phyloP scores from a whole-genome alignment of 2,329 filamentous ascomycete species.

The Sporothrix pseudoabietina region DNA sequence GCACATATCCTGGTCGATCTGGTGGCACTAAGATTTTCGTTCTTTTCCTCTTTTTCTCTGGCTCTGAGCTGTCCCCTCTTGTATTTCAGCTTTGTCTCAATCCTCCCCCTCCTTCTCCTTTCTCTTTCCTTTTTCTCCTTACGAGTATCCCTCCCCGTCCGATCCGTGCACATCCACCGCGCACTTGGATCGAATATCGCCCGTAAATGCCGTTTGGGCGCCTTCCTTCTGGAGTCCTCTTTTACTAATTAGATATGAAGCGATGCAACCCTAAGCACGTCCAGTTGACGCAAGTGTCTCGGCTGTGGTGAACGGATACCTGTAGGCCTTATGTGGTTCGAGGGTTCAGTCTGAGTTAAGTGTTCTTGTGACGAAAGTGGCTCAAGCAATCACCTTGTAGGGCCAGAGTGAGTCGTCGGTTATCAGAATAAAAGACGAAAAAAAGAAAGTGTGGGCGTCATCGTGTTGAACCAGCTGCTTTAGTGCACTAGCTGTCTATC shows the following conservation, averaged over 20 bases:
- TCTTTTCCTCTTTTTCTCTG: slow-evolving; percentile 12
- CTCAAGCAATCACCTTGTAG: background rate
- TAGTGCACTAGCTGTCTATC: background rate
- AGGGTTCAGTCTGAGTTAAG: background rate
- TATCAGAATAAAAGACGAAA: no score
- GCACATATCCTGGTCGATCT: slow-evolving; percentile 25
- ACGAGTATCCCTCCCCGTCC: background rate
- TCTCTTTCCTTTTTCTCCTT: background rate
- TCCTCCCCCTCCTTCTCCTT: background rate
- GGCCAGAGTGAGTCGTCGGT: background rate
- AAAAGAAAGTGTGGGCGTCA: background rate
- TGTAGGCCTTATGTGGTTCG: background rate
- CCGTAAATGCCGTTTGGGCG: background rate
- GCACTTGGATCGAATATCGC: background rate
- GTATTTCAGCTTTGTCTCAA: no score
- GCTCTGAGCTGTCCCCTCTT: background rate
- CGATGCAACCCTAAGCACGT: slow-evolving; percentile 2
- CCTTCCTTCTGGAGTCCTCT: background rate
- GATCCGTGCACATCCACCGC: background rate
- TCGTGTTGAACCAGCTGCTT: background rate
- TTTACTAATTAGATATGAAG: background rate
- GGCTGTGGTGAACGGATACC: background rate
- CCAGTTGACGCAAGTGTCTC: background rate
- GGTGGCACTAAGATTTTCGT: slow-evolving; percentile 4
- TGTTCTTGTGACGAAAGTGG: background rate